A percentile compares a stretch with the other conserved stretches of the same genome.
phyloP scores from a whole-genome alignment of 2,329 filamentous ascomycete species.

The Phyllachora maydis region DNA sequence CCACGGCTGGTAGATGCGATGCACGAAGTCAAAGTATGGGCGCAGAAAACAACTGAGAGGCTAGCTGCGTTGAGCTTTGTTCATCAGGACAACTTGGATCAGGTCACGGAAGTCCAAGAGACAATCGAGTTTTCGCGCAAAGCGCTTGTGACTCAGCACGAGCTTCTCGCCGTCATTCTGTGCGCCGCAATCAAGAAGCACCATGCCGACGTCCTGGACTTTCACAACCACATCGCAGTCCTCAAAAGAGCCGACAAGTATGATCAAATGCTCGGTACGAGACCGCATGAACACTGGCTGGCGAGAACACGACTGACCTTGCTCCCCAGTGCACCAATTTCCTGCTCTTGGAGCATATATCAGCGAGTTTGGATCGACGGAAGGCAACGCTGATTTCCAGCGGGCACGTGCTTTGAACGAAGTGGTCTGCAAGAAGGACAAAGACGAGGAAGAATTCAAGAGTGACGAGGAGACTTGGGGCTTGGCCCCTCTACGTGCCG shows the following conservation, averaged over 20 bases:
- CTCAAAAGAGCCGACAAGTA: conserved; percentile 58
- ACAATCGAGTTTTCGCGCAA: conserved; percentile 61
- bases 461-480: conserved; percentile 55
- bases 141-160: conserved; percentile 76
- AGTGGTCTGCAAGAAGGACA: conserved; percentile 42
- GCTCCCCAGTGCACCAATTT: conserved; percentile 48
- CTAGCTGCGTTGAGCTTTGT: conserved; percentile 56
- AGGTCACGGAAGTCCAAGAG: conserved; percentile 43
- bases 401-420: conserved; percentile 53
- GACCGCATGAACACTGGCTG: too few species aligned
- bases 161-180: conserved; percentile 65
- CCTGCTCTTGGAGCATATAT: conserved; percentile 63
- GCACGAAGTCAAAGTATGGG: conserved; percentile 54
- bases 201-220: conserved; percentile 50
- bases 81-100: conserved; percentile 39
- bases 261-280: conserved; percentile 38
- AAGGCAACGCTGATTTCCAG: conserved; percentile 44
- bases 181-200: conserved; percentile 59
- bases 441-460: too few species aligned
- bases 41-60: conserved; percentile 57
- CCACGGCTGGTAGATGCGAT: conserved; percentile 59
- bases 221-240: conserved; percentile 46
- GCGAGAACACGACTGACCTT: too few species aligned
- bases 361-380: conserved; percentile 56
- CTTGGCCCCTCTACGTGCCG: conserved; percentile 56